phyloP scores from a whole-genome alignment of 768 basidiomycete species.

The Candolleomyces eurysporus region DNA sequence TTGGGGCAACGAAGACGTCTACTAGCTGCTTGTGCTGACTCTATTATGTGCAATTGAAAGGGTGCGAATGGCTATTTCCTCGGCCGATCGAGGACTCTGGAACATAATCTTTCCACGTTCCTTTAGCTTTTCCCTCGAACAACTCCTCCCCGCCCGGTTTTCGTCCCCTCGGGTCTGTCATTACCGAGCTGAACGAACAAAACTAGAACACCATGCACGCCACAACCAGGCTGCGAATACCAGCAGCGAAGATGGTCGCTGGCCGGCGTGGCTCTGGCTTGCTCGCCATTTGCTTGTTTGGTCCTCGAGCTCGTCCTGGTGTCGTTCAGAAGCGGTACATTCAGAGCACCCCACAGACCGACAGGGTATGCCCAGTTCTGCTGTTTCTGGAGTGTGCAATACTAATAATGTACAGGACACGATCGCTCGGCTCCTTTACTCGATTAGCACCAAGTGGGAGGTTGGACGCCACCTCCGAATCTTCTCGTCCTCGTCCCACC shows the following conservation, averaged over 20 bases:
- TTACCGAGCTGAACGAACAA: background rate
- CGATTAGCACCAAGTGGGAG: slow-evolving; percentile 95
- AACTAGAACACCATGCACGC: background rate
- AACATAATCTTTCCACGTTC: background rate
- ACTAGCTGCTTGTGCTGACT: too few species aligned
- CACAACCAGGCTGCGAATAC: too few species aligned
- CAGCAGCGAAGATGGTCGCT: background rate
- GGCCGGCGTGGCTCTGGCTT: background rate
- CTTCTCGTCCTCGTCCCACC: slow-evolving; percentile 88
- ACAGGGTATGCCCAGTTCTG: slow-evolving; percentile 50
- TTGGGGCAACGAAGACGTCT: too few species aligned
- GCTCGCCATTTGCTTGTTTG: background rate
- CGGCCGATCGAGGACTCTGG: background rate
- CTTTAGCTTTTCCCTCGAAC: background rate
- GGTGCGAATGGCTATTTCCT: background rate
- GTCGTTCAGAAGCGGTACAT: slow-evolving; percentile 1
- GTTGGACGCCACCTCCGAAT: too few species aligned
- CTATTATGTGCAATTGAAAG: background rate
- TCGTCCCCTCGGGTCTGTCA: background rate
- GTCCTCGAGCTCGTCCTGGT: background rate
- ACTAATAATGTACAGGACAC: slow-evolving; percentile 85
- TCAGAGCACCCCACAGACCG: slow-evolving; percentile 66
- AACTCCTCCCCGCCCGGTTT: background rate
- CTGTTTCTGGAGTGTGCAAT: slow-evolving; percentile 1
- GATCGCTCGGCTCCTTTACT: slow-evolving; percentile 94